phyloP scores from a whole-genome alignment of 1,139 yeast genomes.

The Sugiyamaella neomexicana region DNA sequence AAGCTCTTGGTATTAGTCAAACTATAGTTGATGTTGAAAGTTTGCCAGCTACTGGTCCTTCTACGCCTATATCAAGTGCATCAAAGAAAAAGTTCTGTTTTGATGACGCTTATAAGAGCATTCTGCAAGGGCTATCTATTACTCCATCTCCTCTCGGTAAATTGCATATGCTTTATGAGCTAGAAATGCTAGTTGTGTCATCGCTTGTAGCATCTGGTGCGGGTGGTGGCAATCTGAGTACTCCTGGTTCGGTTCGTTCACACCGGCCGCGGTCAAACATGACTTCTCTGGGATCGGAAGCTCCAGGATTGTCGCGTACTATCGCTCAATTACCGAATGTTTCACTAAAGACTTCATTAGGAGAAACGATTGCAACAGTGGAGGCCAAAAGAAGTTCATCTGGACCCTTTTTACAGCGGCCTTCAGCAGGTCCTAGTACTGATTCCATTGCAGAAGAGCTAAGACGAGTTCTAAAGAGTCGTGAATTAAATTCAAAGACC shows the following conservation, averaged over 20 bases:
- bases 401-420: slow-evolving; percentile 20
- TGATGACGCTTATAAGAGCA: slow-evolving; percentile 34
- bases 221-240: slow-evolving; percentile 19
- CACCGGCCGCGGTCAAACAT: slow-evolving; percentile 29
- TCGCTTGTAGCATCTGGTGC: slow-evolving; percentile 26
- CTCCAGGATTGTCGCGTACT: slow-evolving; percentile 15
- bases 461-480: slow-evolving; percentile 32
- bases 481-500: slow-evolving; percentile 36
- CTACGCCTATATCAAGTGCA: background rate
- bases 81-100: slow-evolving; percentile 26
- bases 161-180: slow-evolving; percentile 34
- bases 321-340: slow-evolving; percentile 21
- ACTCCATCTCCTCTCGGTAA: slow-evolving; percentile 38
- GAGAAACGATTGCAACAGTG: slow-evolving; percentile 34
- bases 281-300: slow-evolving; percentile 31
- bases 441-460: slow-evolving; percentile 40
- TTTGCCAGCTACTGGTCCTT: slow-evolving; percentile 1
- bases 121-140: slow-evolving; percentile 33
- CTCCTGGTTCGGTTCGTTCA: slow-evolving; percentile 29
- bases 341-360: slow-evolving; percentile 29
- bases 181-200: slow-evolving; percentile 37
- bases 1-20: background rate
- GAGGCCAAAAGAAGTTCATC: slow-evolving; percentile 35
- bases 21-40: background rate
- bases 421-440: slow-evolving; percentile 32